Evolutionary conservation across 257 asterid species (phyloP).

Genomic region (Gynochthodes officinalis): DNA sequence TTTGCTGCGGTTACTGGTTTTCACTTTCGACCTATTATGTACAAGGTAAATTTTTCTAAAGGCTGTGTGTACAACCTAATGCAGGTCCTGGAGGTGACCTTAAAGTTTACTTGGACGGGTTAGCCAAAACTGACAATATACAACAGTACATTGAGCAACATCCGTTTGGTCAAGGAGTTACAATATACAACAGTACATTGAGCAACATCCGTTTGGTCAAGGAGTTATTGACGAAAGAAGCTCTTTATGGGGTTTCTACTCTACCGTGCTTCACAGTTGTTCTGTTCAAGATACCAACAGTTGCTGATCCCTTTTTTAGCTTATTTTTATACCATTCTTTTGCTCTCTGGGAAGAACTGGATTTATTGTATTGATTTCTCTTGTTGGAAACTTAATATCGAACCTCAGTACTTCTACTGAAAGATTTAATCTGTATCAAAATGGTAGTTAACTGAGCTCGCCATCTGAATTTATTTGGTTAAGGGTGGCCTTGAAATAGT

Average conservation of each 20-base stretch:
- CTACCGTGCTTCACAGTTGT: conserved; percentile 41
- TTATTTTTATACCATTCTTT: not conserved
- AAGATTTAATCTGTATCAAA: not conserved
- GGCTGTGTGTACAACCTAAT: not conserved
- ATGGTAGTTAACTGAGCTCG: not conserved
- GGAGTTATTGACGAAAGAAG: conserved; percentile 49
- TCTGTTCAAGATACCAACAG: conserved; percentile 14
- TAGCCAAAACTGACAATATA: conserved; percentile 46
- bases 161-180: conserved; percentile 75
- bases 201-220: conserved; percentile 79
- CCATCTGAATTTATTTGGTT: not conserved
- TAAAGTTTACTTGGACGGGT: conserved; percentile 68
- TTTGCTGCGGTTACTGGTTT: not conserved
- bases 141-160: conserved; percentile 54
- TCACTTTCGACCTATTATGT: not conserved
- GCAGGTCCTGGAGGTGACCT: conserved; percentile 70
- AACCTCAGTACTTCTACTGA: not conserved
- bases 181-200: conserved; percentile 48
- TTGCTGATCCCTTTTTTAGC: not conserved
- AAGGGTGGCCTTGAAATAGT: not conserved
- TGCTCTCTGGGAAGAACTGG: not conserved
- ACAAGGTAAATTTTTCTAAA: not conserved
- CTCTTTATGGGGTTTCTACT: conserved; percentile 67
- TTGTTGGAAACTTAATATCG: not conserved
- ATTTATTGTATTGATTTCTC: not conserved